These are phyloP conservation scores for Ophiostoma fasciatum DNA, from an alignment of 2,329 filamentous ascomycete species.

Conservation along the genomic window DNA sequence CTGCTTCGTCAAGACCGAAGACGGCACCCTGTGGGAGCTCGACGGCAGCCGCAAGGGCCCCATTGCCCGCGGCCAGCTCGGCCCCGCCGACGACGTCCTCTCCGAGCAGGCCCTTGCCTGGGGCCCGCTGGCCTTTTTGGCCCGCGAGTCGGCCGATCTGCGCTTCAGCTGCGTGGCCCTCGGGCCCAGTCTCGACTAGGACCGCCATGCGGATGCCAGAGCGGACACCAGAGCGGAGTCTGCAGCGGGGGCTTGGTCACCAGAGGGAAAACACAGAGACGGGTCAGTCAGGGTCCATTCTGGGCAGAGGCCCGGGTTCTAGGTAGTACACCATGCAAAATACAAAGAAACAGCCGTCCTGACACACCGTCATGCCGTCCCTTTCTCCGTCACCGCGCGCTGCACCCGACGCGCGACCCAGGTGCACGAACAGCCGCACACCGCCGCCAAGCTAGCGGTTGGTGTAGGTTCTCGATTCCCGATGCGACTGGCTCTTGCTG, in stretches of 20 bases:
- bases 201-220: too few relatives aligned
- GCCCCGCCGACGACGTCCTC: constrained; percentile 51
- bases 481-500: too few relatives aligned
- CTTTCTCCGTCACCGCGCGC: too few relatives aligned
- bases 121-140: constrained; percentile 45
- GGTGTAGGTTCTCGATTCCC: too few relatives aligned
- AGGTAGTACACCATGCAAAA: background rate
- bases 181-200: constrained; percentile 34
- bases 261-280: too few relatives aligned
- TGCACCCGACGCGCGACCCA: too few relatives aligned
- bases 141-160: constrained; percentile 37
- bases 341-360: background rate
- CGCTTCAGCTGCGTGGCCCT: constrained; percentile 44
- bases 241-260: background rate
- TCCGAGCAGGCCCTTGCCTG: constrained; percentile 60
- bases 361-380: background rate
- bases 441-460: too few relatives aligned
- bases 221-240: background rate
- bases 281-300: too few relatives aligned
- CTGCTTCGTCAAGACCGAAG: constrained; percentile 67
- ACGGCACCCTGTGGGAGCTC: constrained; percentile 49
- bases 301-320: too few relatives aligned
- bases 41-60: constrained; percentile 45
- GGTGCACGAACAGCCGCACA: too few relatives aligned
- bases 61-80: constrained; percentile 39